A percentile compares a stretch with the other conserved stretches of the same genome.
These are phyloP conservation scores for Aspergillus oerlinghausenensis DNA, from an alignment of 2,329 filamentous ascomycete genomes.

Conservation along the genomic window DNA sequence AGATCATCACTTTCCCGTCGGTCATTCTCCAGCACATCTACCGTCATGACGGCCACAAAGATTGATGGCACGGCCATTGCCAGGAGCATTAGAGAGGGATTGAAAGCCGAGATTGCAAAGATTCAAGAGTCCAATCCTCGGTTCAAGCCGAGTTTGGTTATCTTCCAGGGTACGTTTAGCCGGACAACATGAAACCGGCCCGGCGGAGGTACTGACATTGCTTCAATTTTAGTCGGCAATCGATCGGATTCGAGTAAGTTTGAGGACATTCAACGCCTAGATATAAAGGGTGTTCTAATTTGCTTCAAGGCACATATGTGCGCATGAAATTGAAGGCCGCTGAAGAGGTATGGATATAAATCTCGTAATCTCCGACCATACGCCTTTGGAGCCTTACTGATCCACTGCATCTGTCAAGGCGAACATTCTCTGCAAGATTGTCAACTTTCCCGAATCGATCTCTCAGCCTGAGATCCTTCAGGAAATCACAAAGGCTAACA, in stretches of 20 bases:
- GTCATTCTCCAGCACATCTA: conserved; percentile 49
- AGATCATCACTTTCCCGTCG: conserved; percentile 19
- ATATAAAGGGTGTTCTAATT: conserved; percentile 19
- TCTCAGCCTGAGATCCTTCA: conserved; percentile 82
- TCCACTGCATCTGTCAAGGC: conserved; percentile 52
- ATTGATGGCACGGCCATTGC: conserved; percentile 96
- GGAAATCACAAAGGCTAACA: conserved; percentile 75
- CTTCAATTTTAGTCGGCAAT: conserved; percentile 65
- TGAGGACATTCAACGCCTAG: conserved; percentile 8
- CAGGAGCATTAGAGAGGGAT: conserved; percentile 77
- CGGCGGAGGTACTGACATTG: conserved; percentile 3
- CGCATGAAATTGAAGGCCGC: conserved; percentile 99
- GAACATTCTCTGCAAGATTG: conserved; percentile 80
- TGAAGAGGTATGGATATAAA: conserved; percentile 62
- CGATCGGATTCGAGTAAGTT: conserved; percentile 83
- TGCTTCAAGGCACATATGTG: conserved; percentile 78
- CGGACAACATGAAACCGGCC: background rate
- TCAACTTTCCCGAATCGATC: conserved; percentile 77
- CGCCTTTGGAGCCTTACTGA: conserved; percentile 5
- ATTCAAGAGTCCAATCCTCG: conserved; percentile 78
- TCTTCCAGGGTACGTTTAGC: conserved; percentile 74
- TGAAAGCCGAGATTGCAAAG: conserved; percentile 74
- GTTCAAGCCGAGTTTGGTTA: conserved; percentile 85
- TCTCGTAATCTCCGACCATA: background rate
- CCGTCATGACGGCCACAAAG: conserved; percentile 77